Evolutionary conservation across 495 filamentous ascomycete species (phyloP), one percentile per base, ranked within the genome.

Genomic region (Neurospora sp.): DNA sequence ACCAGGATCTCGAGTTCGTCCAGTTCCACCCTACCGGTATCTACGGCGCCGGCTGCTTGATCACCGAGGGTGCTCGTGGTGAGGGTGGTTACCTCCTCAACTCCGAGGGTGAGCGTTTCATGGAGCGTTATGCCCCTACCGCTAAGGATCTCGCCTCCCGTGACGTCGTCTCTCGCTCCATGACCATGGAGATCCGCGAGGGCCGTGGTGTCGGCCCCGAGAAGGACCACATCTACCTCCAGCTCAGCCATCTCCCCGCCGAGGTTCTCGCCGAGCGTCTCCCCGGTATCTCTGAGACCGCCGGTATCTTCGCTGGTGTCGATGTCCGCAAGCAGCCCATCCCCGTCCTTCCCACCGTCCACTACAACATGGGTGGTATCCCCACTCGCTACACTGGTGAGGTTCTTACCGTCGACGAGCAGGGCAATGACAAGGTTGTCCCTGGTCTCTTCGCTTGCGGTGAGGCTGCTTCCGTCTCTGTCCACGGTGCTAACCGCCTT

Each of bases 291-390:
- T 97, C 96, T 39, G 95, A 98, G 87, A 98, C 96, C 42, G 95
- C 95, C 60, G 92, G 92, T 75, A 97, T 98, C 80, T 98, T 98
- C 86, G 87, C 95, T 42, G 95, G 95, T 82, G 95, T 98, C 78
- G 96, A 98, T 82, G 95, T 98, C 76, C 91, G 90, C 81, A 97
- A 96, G 87, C 92, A 97, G 83, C 95, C 95, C 76, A 98, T 98
- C 79, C 95, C 95, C 72, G 96, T 98, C 76, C 88, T 98, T 73
- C 95, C 95, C 70, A 98, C 95, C 66, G 96, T 97, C 79, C 96
- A 98, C 87, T 98, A 98, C 89, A 97, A 97, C 89, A 98, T 98
- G 95, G 95, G 95, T 83, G 95, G 95, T 87, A 97, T 98, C 79
- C 95, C 95, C 69, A 98, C 95, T 74, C 93, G 93, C 79, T 98